Evolutionary conservation across 495 filamentous ascomycete genomes (phyloP), one percentile per base, ranked within the genome.

Genomic region (Neurospora tetraspora): DNA sequence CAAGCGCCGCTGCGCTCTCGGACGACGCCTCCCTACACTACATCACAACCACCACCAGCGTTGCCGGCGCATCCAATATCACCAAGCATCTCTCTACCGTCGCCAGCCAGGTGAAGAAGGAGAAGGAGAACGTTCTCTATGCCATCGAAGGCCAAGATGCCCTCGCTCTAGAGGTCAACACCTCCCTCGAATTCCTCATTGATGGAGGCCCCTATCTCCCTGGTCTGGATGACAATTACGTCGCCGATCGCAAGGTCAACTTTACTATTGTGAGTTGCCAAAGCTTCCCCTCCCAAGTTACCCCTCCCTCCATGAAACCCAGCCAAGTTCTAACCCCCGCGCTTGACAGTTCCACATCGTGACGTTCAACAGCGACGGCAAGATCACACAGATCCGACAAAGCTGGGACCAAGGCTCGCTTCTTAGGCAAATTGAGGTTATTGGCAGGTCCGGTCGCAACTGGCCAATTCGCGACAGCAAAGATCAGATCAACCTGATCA

Each of bases 401-500:
- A 92, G 91, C 80, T 99, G 96, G 96, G 96, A 99, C 79, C 96
- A 98, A 82, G 94, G 89, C 36, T 93, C 93, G 70, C 87, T 98
- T 10, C 86, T 99, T 73, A 98, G 96, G 82, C 91, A 95, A 79
- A 88, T 98, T 70, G 94, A 97, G 76, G 90, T 97, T 39, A 98
- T 99, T 82, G 96, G 96, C 72, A 88, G 89, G 75, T 90, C 92
- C 36, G 93, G 91, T 65, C 91, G 90, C 77, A 93, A 91, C 78
- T 99, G 96, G 96, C 96, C 96, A 23, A 95, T 99, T 81, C 92
- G 90, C 73, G 94, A 97, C 78, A 92, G 91, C 72, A 91, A 89
- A 75, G 94, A 97, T 34, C 96, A 98, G 81, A 85, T 89, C 59
- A 90, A 87, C 75, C 83, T 97, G 73, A 91, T 98, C 74, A 74